Base-by-base conservation (phyloP, 768 basidiomycete genomes). In the Chiua virens region DNA sequence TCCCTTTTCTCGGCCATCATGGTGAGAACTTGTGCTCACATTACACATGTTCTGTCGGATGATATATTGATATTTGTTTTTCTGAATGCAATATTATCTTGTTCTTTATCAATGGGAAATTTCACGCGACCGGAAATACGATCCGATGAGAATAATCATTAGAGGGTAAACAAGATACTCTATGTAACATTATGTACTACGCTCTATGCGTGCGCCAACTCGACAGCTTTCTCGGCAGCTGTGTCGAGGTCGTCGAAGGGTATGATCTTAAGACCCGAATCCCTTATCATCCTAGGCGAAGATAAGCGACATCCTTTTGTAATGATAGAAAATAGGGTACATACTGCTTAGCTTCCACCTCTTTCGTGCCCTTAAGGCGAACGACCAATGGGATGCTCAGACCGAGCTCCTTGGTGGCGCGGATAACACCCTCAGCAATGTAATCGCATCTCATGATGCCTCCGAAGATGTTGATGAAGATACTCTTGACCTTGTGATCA, bases 391-490 rank as follows among this genome's bases (percentile, higher is more conserved):
- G 97, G 52, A 98, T 87, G 8, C 71, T 80, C 50, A 99, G 72
- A 38, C 82, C 73, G 38, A 99, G 79, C 67, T 98, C 97, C 71
- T 90, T 91, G 25, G 95, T 92, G 20, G 97, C 97, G 61, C 92
- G 93, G 75, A 99, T 99, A 66, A 98, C 96, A 72, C 97, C 97
- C 70, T 96, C 93, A 4, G 93, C 93, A 61, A 95, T 94, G 67
- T 95, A 95, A 68, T 99, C 97, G 63, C 97, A 99, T 65, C 97
- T 86, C 97, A 99, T 99, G 75, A 98, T 99, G 65, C 89, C 93
- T 59, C 92, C 92, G 62, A 95, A 94, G 68, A 94, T 93, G 75
- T 99, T 99, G 74, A 99, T 97, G 70, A 98, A 98, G 62, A 99
- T 99, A 51, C 90, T 90, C 80, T 95, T 96, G 62, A 98, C 96